Conservation (phyloP, 2,329 filamentous ascomycete genomes). For the Penicillium sp. region DNA sequence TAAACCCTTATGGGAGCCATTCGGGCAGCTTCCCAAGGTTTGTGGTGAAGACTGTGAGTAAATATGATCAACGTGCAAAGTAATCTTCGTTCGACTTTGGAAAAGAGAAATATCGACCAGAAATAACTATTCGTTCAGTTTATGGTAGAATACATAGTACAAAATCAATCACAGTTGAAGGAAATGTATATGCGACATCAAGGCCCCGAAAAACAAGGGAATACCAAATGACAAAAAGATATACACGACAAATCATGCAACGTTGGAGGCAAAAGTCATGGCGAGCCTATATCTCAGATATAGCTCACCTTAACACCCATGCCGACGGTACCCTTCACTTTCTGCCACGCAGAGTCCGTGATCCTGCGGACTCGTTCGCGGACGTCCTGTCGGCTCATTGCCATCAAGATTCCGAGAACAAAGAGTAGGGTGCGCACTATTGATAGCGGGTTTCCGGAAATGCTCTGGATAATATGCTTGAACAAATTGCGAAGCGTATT, state of each 20-base stretch:
- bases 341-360: constrained; percentile 71
- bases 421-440: constrained; percentile 70
- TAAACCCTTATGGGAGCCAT: too few species aligned
- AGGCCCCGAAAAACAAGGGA: background rate
- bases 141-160: constrained; percentile 17
- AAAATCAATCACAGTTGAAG: constrained; percentile 16
- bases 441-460: constrained; percentile 56
- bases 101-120: background rate
- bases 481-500: constrained; percentile 50
- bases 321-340: constrained; percentile 77
- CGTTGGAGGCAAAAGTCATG: constrained; percentile 5
- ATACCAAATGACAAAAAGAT: constrained; percentile 13
- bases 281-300: constrained; percentile 55
- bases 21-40: too few species aligned
- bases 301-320: constrained; percentile 99
- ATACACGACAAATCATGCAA: constrained; percentile 14
- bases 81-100: background rate
- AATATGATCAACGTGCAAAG: background rate
- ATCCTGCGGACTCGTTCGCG: constrained; percentile 71
- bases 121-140: background rate
- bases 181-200: constrained; percentile 18
- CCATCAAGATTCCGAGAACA: constrained; percentile 71
- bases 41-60: too few species aligned
- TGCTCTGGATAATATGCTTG: constrained; percentile 50
- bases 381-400: constrained; percentile 72